Evolutionary conservation across 1,139 yeast genomes (phyloP), one percentile per base, ranked within the genome.

Genomic region (Yamadazyma conglobata): DNA sequence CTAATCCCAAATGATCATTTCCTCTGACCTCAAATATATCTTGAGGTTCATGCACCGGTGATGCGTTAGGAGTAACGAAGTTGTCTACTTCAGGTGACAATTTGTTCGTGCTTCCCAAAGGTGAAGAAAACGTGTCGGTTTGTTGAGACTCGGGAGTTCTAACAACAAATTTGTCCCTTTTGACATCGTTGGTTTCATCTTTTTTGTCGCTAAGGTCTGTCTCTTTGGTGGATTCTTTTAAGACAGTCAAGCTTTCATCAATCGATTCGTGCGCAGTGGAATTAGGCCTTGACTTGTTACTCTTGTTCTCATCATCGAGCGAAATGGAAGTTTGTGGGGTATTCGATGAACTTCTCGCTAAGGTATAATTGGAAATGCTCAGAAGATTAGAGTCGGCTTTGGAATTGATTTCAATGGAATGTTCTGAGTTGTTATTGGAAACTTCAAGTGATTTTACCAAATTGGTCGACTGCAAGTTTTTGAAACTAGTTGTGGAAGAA

Each of bases 311-410:
- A 13, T 37, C 43, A n/a, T 44, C 48, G 18, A 33, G 43, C 21
- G 51, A 52, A 14, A 63, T 58, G 2, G 66, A 59, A 2, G 69
- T 61, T 21, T 59, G 60, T 1, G 70, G 69, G 4, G 70, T 63
- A 26, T 58, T 61, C 2, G 64, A 52, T 24, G 51, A 40, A 9
- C 59, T 52, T 20, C 63, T 46, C 34, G 49, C 53, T 26, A 59
- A 42, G 25, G 53, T 54, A 27, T 48, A 50, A 28, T 52, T 56
- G 4, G 60, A 56, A 5, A 53, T 31, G 14, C 46, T 43, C 5
- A 56, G 48, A 5, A 48, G 39, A 32, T 53, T 55, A 3, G 54
- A 48, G 28, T 50, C 55, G 3, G 56, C 44, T 15, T 33, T 33
- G 5, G 30, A 25, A 16, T 27, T 30, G 15, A 11, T 27, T 10